A percentile compares a stretch with the other conserved stretches of the same genome.
These are phyloP conservation scores for Neofusicoccum ribis DNA, from an alignment of 2,329 filamentous ascomycete genomes.

Conservation along the genomic window DNA sequence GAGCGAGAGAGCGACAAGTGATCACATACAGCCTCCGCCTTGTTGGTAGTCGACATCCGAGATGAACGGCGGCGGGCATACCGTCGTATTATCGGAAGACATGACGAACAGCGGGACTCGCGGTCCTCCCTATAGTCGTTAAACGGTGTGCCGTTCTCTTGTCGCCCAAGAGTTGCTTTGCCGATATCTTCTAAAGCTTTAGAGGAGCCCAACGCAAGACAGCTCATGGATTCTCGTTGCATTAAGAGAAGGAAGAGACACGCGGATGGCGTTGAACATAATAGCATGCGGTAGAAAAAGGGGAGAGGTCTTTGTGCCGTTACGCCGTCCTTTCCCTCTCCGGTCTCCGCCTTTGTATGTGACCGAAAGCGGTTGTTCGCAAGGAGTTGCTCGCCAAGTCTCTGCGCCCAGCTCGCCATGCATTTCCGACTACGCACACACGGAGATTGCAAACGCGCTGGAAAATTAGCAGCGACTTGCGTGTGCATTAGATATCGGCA, in stretches of 20 bases:
- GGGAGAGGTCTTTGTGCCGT: neutral
- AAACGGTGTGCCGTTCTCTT: no score
- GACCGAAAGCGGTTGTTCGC: neutral
- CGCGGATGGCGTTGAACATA: neutral
- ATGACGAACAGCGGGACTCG: neutral
- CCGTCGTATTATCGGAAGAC: neutral
- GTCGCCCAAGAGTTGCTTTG: no score
- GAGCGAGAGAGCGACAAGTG: neutral
- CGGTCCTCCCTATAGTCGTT: no score
- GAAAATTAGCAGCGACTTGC: no score
- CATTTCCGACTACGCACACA: neutral
- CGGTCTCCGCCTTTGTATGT: no score
- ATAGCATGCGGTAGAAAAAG: neutral
- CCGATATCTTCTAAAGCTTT: no score
- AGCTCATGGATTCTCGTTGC: no score
- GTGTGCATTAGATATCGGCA: no score
- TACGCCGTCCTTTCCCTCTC: neutral
- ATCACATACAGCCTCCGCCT: conserved; percentile 28
- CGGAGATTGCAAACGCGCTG: neutral
- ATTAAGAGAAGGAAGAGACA: no score
- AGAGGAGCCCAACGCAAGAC: no score
- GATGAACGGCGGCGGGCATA: conserved; percentile 28
- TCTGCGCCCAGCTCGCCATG: conserved; percentile 7
- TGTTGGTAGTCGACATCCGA: conserved; percentile 26
- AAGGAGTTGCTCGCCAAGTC: conserved; percentile 3